Evolutionary conservation across 2,329 filamentous ascomycete species (phyloP), one percentile per base, ranked within the genome.

Genomic region (Penicillium sp.): DNA sequence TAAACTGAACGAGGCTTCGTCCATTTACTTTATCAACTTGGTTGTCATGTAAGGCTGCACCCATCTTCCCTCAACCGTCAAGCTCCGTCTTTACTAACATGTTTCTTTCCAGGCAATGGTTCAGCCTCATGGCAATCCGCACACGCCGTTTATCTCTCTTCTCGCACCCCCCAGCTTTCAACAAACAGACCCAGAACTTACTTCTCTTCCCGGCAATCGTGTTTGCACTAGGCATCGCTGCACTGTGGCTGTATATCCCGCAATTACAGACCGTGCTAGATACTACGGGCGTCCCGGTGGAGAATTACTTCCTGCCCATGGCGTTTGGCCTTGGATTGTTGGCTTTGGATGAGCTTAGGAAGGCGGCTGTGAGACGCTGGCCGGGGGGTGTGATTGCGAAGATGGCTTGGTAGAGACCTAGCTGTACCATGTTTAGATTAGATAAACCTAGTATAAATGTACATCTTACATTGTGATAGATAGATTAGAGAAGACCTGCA

Each of bases 1-100:
- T 26, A 79, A 82, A 60, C 73, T 88, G 23, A 87, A 86, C 60
- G 79, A 82, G 59, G 87, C 87, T 0, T 87, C 83, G 38, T 88
- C 85, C 16, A 86, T 93, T 59, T 92, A 92, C 71, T 92, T 92
- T 64, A 82, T 91, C 62, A 92, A 86, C 58, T 75, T 93, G 21
- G 89, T 93, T 2, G 85, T 92, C 49, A 90, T 92, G 87, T 83
- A 76, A 69, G 80, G 12, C 30, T 18, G 3, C 21, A 3, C 21
- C 6, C 11, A 9, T 28, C 9, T 24, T 24, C 30, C 12, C 28
- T n/a, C 16, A 23, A 18, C 18, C 24, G 28, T 38, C 28, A 30
- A 24, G 7, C 9, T 20, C 18, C 5, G 3, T 46, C 21, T 11
- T 8, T 45, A 35, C 48, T 57, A 49, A 57, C 42, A 24, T 23